Conservation (phyloP, 176 grass and related monocot species). For the Coix lacrymajobi region DNA sequence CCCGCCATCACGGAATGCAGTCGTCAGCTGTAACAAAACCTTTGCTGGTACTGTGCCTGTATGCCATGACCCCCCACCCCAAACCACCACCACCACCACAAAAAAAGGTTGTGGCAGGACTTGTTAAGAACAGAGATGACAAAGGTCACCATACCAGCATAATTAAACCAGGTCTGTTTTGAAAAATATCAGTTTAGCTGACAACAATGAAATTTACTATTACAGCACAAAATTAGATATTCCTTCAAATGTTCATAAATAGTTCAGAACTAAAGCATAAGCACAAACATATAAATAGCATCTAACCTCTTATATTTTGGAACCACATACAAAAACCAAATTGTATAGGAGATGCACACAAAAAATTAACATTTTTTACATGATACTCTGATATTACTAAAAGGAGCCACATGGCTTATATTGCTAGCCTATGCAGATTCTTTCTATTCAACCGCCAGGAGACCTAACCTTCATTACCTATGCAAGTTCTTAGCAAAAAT, state of each 20-base stretch:
- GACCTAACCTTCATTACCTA: background rate
- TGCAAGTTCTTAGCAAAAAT: conserved; percentile 6
- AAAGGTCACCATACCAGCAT: background rate
- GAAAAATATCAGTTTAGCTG: background rate
- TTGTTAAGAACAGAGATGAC: conserved; percentile 27
- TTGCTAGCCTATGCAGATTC: background rate
- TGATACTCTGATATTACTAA: background rate
- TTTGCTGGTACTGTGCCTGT: conserved; percentile 92
- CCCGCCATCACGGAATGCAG: conserved; percentile 76
- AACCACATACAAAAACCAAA: background rate
- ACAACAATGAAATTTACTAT: background rate
- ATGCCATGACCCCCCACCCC: background rate
- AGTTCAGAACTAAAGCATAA: background rate
- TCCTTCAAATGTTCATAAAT: conserved; percentile 1
- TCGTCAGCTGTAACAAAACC: conserved; percentile 79
- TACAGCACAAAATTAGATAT: background rate
- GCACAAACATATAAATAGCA: background rate
- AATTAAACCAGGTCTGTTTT: background rate
- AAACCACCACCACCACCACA: too few species aligned
- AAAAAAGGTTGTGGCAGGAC: background rate
- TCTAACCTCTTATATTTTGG: background rate
- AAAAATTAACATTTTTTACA: background rate
- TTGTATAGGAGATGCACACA: background rate
- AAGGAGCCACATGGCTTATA: background rate
- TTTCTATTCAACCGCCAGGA: background rate